Conservation (phyloP, 2,329 filamentous ascomycete species). For the Ophiostoma pallidulum region DNA sequence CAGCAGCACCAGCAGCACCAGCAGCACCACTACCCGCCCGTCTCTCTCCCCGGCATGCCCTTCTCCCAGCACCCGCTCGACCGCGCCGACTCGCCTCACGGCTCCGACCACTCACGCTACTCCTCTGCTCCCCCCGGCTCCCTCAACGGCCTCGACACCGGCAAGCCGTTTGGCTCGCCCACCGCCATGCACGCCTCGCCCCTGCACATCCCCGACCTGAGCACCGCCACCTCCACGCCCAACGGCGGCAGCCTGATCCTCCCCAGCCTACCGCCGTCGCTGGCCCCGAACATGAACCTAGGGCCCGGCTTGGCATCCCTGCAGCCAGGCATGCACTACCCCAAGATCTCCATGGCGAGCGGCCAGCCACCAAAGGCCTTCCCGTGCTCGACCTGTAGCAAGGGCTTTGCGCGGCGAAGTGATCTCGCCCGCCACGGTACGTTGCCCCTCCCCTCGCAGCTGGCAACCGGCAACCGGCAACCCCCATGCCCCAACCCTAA, state of each 20-base stretch:
- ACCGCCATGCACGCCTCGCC: conserved; percentile 35
- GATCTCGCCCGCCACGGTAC: conserved; percentile 91
- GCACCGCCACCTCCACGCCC: conserved; percentile 30
- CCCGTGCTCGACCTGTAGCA: conserved; percentile 79
- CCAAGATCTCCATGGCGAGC: conserved; percentile 15
- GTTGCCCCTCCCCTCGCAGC: no score
- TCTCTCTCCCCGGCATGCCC: conserved; percentile 16
- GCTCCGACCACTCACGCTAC: conserved; percentile 50
- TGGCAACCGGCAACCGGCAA: no score
- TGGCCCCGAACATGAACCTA: conserved; percentile 13
- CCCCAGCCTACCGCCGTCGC: conserved; percentile 29
- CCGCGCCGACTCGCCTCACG: conserved; percentile 48
- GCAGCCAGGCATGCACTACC: conserved; percentile 21
- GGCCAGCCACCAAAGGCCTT: conserved; percentile 52
- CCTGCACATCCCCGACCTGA: conserved; percentile 36
- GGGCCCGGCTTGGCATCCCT: conserved; percentile 6
- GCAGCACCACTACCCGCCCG: conserved; percentile 13
- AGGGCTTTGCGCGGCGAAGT: conserved; percentile 86
- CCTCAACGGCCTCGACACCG: conserved; percentile 33
- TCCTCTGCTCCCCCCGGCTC: conserved; percentile 31
- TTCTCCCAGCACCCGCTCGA: conserved; percentile 33
- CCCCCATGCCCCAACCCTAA: no score
- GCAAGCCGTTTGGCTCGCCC: conserved; percentile 44
- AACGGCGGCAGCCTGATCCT: conserved; percentile 31
- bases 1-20: conserved; percentile 4